A percentile compares a stretch with the other conserved stretches of the same genome.
Conservation (phyloP, 2,329 filamentous ascomycete genomes). For the Raffaelea albimanens region DNA sequence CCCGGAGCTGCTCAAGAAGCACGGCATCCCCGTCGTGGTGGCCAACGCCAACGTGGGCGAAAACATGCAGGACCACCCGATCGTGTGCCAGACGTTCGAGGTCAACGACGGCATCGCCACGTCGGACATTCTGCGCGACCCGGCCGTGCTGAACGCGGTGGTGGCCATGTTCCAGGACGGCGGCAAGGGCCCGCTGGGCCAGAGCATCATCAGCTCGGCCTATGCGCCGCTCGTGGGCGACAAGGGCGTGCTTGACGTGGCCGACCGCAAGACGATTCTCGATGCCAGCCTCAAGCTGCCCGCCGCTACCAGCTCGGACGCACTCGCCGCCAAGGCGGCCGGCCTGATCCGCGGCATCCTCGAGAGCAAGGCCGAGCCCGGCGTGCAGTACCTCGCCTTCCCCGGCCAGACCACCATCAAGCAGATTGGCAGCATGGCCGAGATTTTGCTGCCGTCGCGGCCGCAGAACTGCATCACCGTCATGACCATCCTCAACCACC, state of each 20-base stretch:
- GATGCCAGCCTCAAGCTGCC: neutral
- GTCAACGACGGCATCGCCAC: slow-evolving; percentile 30
- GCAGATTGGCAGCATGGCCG: neutral
- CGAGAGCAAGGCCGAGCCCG: neutral
- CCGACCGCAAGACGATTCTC: neutral
- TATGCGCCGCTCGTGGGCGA: neutral
- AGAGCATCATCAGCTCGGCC: slow-evolving; percentile 18
- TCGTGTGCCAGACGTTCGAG: slow-evolving; percentile 39
- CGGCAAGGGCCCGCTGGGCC: slow-evolving; percentile 24
- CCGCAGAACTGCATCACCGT: slow-evolving; percentile 38
- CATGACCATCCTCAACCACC: slow-evolving; percentile 45
- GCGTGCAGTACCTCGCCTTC: neutral
- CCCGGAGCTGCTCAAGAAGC: slow-evolving; percentile 36
- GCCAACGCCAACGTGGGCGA: slow-evolving; percentile 54
- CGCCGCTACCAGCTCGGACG: too few species aligned
- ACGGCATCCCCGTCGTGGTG: slow-evolving; percentile 42
- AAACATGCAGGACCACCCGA: slow-evolving; percentile 54
- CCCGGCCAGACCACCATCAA: neutral
- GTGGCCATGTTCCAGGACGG: slow-evolving; percentile 25
- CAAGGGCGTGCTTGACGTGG: neutral
- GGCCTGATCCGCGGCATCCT: neutral
- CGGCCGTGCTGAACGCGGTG: slow-evolving; percentile 23
- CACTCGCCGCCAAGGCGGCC: neutral
- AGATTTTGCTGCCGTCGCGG: neutral
- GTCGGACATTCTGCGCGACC: slow-evolving; percentile 30